These are phyloP conservation scores for Auriculariales sp. DNA, from an alignment of 768 basidiomycete genomes.

Conservation along the genomic window DNA sequence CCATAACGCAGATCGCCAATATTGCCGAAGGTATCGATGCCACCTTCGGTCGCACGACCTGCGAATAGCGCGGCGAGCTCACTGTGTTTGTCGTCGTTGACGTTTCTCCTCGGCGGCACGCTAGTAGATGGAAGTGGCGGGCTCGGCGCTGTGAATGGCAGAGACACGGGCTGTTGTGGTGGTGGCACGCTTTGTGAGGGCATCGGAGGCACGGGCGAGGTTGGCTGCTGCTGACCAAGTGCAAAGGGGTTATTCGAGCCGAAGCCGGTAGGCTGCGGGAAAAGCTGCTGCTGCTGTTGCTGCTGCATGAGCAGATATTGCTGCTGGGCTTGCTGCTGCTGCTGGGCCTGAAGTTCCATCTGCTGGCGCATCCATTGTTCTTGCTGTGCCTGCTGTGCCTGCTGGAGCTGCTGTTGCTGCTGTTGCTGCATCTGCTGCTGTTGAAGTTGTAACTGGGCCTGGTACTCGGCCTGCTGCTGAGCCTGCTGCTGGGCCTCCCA, in stretches of 20 bases:
- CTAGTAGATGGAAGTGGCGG: slow-evolving; percentile 6
- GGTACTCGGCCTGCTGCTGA: slow-evolving; percentile 29
- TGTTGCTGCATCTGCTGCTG: slow-evolving; percentile 26
- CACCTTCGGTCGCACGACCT: slow-evolving; percentile 62
- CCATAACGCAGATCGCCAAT: slow-evolving; percentile 56
- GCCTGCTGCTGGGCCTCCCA: slow-evolving; percentile 54
- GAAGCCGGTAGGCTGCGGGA: slow-evolving; percentile 61
- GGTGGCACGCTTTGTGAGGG: slow-evolving; percentile 23
- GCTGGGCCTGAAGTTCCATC: slow-evolving; percentile 26
- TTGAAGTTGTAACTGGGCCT: slow-evolving; percentile 26
- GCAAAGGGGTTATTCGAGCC: slow-evolving; percentile 98
- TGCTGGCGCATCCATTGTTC: slow-evolving; percentile 64
- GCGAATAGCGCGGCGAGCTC: slow-evolving; percentile 74
- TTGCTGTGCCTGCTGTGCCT: slow-evolving; percentile 53
- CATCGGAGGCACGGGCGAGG: slow-evolving; percentile 26
- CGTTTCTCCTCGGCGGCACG: slow-evolving; percentile 22
- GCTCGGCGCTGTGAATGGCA: background rate
- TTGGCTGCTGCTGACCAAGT: slow-evolving; percentile 16
- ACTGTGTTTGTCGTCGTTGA: slow-evolving; percentile 51
- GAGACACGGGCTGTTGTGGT: slow-evolving; percentile 5
- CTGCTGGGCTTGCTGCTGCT: slow-evolving; percentile 24
- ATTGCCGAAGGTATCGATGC: slow-evolving; percentile 94
- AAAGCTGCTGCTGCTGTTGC: slow-evolving; percentile 25
- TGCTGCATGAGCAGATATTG: no score
- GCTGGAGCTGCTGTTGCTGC: slow-evolving; percentile 26